These are phyloP conservation scores for Candida sakaeoensis DNA, from an alignment of 805 yeast species.

Conservation along the genomic window DNA sequence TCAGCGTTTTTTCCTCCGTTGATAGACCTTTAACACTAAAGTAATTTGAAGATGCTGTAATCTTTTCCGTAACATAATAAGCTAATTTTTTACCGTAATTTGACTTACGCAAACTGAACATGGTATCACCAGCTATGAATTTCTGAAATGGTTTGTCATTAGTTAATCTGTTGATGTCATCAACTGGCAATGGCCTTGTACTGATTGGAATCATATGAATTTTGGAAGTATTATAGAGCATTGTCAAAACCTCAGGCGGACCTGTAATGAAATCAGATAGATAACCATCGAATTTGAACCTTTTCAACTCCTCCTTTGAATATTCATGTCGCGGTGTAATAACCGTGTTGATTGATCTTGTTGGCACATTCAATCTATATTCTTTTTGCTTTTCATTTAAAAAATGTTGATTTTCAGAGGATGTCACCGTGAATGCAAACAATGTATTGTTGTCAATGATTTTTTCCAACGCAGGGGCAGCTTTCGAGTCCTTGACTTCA, in stretches of 20 bases:
- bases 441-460: conserved; percentile 52
- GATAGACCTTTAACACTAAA: conserved; percentile 34
- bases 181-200: conserved; percentile 37
- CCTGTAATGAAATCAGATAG: conserved; percentile 69
- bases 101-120: conserved; percentile 54
- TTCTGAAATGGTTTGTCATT: conserved; percentile 48
- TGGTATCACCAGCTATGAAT: conserved; percentile 56
- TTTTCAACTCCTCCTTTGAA: conserved; percentile 30
- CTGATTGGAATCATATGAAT: conserved; percentile 63
- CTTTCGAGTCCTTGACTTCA: conserved; percentile 44
- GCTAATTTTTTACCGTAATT: conserved; percentile 59
- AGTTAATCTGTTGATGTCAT: conserved; percentile 37
- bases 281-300: conserved; percentile 77
- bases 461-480: conserved; percentile 56
- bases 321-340: conserved; percentile 18
- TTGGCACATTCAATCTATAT: conserved; percentile 46
- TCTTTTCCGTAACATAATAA: conserved; percentile 38
- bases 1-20: conserved; percentile 15
- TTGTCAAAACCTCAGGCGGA: conserved; percentile 64
- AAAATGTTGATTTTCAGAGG: conserved; percentile 45
- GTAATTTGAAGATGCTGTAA: conserved; percentile 24
- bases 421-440: conserved; percentile 60
- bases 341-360: conserved; percentile 42
- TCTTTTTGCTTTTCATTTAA: conserved; percentile 29
- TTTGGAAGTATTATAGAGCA: conserved; percentile 56